Evolutionary conservation across 345 rosid species (phyloP), one percentile per base, ranked within the genome.

Genomic region (Isatis tinctoria): DNA sequence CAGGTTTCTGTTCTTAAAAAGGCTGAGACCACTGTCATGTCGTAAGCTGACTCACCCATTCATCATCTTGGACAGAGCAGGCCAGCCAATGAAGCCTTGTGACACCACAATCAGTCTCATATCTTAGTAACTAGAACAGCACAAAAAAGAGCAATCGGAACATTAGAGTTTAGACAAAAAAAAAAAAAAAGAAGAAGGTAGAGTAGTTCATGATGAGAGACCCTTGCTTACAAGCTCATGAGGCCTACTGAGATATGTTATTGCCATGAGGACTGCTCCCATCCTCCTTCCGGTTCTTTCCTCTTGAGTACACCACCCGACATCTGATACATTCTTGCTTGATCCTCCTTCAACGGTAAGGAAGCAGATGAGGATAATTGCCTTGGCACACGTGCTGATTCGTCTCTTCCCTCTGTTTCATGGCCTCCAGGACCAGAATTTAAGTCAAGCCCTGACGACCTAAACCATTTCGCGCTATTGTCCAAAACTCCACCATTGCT

Each of bases 191-290:
- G 22, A n/a, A 16, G 8, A 48, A 12, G 27, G 4, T 2, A 47
- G 2, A 20, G 7, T 32, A 20, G 7, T 32, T 32, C 35, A 32
- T 32, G 30, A 49, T 20, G 14, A 10, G 30, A 4, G 9, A 22
- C 8, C 3, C 18, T 59, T 10, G 40, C 75, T 76, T 76, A 76
- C 79, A 70, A 7, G 74, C 74, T 69, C 13, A 60, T 2, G 36
- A 17, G 16, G 28, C 52, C 61, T 48, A 59, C 49, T 41, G 74
- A 44, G 74, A 49, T 41, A 36, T 76, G 71, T 85, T 95, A 87
- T 78, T 87, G 92, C 97, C 98, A 92, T 53, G 93, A 80, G 22
- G 89, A 69, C 37, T 88, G 96, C 82, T 94, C 98, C 97, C 93
- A 90, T 36, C 98, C 92, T 20, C 96, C 97, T 3, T 92, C 99